Percentiles rank a stretch among this genome's conserved stretches.
Conservation (phyloP, 495 filamentous ascomycete species). For the Talaromyces wortmannii region DNA sequence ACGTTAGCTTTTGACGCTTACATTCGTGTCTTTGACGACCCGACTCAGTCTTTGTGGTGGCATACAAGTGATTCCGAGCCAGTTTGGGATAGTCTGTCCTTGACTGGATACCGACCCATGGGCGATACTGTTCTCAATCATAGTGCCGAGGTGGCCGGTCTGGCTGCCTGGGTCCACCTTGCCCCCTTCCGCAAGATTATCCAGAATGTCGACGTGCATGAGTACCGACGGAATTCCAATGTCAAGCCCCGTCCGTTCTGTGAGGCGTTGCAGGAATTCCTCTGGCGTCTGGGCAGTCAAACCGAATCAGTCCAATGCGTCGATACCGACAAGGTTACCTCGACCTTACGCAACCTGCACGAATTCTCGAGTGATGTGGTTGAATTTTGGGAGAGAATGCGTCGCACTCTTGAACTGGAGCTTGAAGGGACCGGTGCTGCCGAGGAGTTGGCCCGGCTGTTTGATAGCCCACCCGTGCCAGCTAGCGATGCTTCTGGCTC, state of each 20-base stretch:
- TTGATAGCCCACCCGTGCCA: conserved; percentile 30
- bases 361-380: conserved; percentile 39
- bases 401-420: conserved; percentile 45
- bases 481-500: neutral
- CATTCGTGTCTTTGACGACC: conserved; percentile 56
- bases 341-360: conserved; percentile 33
- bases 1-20: conserved; percentile 58
- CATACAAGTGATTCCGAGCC: conserved; percentile 53
- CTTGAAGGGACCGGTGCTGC: conserved; percentile 35
- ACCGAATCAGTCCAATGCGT: conserved; percentile 30
- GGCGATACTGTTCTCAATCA: conserved; percentile 40
- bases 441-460: conserved; percentile 32
- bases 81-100: conserved; percentile 66
- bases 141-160: conserved; percentile 42
- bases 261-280: conserved; percentile 37
- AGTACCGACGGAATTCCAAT: conserved; percentile 40
- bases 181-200: conserved; percentile 51
- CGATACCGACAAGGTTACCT: conserved; percentile 35
- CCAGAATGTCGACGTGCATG: conserved; percentile 39
- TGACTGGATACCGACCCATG: conserved; percentile 53
- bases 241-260: conserved; percentile 45
- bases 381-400: conserved; percentile 49
- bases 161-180: conserved; percentile 54
- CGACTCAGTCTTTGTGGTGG: conserved; percentile 58
- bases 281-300: conserved; percentile 35